A percentile compares a stretch with the other conserved stretches of the same genome.
Evolutionary conservation across 805 yeast species (phyloP).

Genomic region (Saccharomycopsis fermentans): DNA sequence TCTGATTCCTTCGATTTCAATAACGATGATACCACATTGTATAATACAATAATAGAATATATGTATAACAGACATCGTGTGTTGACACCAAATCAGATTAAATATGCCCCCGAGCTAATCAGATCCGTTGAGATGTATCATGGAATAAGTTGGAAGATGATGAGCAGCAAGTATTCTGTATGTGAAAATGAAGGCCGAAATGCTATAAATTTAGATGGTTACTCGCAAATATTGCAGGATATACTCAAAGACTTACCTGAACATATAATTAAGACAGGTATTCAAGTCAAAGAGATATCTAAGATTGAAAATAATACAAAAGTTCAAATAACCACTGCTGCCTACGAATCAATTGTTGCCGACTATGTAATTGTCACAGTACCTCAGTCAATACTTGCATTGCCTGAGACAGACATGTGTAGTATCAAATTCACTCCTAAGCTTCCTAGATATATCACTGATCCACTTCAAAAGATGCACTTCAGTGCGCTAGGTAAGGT

Average conservation of each 20-base stretch:
- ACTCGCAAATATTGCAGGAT: constrained; percentile 40
- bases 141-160: constrained; percentile 56
- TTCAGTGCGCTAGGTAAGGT: constrained; percentile 69
- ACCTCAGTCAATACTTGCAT: constrained; percentile 61
- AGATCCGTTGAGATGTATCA: constrained; percentile 69
- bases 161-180: constrained; percentile 61
- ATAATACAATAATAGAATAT: constrained; percentile 39
- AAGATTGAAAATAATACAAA: constrained; percentile 4
- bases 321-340: constrained; percentile 21
- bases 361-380: constrained; percentile 63
- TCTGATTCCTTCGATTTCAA: constrained; percentile 40
- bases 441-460: constrained; percentile 36
- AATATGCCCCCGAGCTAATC: constrained; percentile 40
- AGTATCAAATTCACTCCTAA: constrained; percentile 47
- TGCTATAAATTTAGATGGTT: constrained; percentile 56
- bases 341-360: constrained; percentile 28
- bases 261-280: constrained; percentile 30
- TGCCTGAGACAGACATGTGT: constrained; percentile 29
- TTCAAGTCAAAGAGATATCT: constrained; percentile 29
- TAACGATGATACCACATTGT: constrained; percentile 40
- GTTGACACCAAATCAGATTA: constrained; percentile 42
- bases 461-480: constrained; percentile 39
- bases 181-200: constrained; percentile 72
- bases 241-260: constrained; percentile 32
- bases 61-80: constrained; percentile 34